A percentile compares a stretch with the other conserved stretches of the same genome.
Evolutionary conservation across 106 monocot species (phyloP).

Genomic region (Alisma plantagoaquatica): DNA sequence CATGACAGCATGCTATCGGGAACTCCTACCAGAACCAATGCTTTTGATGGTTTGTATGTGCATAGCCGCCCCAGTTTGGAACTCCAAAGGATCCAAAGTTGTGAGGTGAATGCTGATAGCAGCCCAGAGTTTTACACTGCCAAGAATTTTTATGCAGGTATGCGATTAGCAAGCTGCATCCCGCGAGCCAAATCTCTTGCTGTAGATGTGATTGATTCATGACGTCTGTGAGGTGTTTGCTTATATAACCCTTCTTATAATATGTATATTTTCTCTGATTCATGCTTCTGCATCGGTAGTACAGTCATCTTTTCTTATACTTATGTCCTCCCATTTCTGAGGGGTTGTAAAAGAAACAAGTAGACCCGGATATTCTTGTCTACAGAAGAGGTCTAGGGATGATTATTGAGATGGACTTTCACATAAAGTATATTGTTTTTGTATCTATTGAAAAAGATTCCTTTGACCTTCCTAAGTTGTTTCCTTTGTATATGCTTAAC

Average conservation of each 20-base stretch:
- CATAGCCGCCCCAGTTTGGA: constrained; percentile 11
- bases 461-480: too few species aligned
- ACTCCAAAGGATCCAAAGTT: constrained; percentile 10
- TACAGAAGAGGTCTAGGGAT: neutral
- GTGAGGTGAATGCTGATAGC: constrained; percentile 5
- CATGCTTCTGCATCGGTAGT: too few species aligned
- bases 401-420: neutral
- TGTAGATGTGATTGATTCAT: constrained; percentile 36
- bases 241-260: too few species aligned
- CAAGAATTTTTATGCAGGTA: constrained; percentile 25
- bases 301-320: too few species aligned
- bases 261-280: too few species aligned
- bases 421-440: too few species aligned
- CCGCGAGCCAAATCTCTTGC: constrained; percentile 35
- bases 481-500: too few species aligned
- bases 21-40: neutral
- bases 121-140: constrained; percentile 11
- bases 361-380: neutral
- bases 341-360: neutral
- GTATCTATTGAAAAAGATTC: too few species aligned
- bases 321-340: neutral
- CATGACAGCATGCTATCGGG: neutral
- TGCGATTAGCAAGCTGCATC: constrained; percentile 14
- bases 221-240: too few species aligned
- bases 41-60: neutral